Evolutionary conservation across 257 asterid species (phyloP).

Genomic region (Solanum neorickii): DNA sequence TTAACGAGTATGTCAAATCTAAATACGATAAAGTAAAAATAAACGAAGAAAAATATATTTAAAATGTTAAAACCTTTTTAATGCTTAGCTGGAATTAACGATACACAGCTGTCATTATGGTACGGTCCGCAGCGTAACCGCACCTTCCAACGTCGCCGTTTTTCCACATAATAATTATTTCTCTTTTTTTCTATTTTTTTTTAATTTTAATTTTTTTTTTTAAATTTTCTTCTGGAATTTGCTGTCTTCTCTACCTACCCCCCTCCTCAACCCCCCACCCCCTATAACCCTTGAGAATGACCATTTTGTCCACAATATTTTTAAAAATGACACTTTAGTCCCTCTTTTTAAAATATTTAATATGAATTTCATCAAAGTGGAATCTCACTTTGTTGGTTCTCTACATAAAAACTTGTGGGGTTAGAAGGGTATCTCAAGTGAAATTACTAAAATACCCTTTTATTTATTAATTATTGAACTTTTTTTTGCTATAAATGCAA

Average conservation of each 20-base stretch:
- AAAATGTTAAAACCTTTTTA: slow-evolving; percentile 2
- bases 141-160: slow-evolving; percentile 42
- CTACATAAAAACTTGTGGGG: neutral
- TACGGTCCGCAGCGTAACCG: slow-evolving; percentile 20
- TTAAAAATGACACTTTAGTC: neutral
- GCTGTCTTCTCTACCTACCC: slow-evolving; percentile 5
- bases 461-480: neutral
- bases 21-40: neutral
- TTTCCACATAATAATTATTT: slow-evolving; percentile 4
- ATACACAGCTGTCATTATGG: slow-evolving; percentile 51
- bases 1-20: neutral
- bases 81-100: slow-evolving; percentile 61
- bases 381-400: slow-evolving; percentile 3
- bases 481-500: neutral
- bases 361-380: neutral
- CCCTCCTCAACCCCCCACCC: neutral
- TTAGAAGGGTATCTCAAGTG: neutral
- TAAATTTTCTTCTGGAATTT: neutral
- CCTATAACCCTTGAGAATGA: slow-evolving; percentile 1
- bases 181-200: neutral
- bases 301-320: neutral
- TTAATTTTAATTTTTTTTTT: neutral
- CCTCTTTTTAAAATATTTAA: neutral
- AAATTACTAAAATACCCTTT: neutral
- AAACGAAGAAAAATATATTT: neutral